Evolutionary conservation across 1,139 yeast genomes (phyloP), one percentile per base, ranked within the genome.

Genomic region (Pichia sp.): DNA sequence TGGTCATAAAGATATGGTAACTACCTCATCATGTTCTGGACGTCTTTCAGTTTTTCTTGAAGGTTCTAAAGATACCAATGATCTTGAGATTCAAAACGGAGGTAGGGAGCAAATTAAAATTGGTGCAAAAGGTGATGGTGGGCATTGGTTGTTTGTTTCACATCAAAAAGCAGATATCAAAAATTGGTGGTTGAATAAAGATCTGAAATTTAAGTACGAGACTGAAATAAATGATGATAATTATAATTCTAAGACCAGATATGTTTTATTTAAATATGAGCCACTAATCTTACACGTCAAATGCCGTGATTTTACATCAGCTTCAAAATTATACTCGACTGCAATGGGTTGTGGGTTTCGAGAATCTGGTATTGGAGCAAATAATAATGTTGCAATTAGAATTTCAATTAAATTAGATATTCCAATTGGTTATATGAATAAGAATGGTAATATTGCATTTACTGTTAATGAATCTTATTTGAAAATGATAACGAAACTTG

Each of bases 1-100:
- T 62, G 60, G 75, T 2, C 80, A 81, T 58, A 62, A 68, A 0
- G 81, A 85, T 60, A 78, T 86, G 83, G 93, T 88, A 10, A 88
- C 96, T 2, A 87, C 96, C 0, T 86, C 95, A 0, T 84, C 95
- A 16, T 88, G 96, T 59, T 87, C 96, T 0, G 96, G 96, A 1
- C 71, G 96, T 63, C 84, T 88, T 1, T 83, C 91, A 52, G 89
- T 88, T 0, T 88, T 85, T 63, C 67, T 84, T 3, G 96, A 87
- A 64, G 96, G 96, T 1, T 52, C 59, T 0, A 72, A 73, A 65
- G 10, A 8, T 13, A 5, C 6, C 2, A 41, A 7, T 63, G 44
- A 72, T 2, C 14, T 4, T 36, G 27, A 70, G 65, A 63, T 44
- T 72, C 70, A 53, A 14, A 33, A 28, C 5, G 22, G 6, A 16